A percentile compares a stretch with the other conserved stretches of the same genome.
These are phyloP conservation scores for Fusarium keratoplasticum DNA, from an alignment of 2,329 filamentous ascomycete species.

Conservation along the genomic window DNA sequence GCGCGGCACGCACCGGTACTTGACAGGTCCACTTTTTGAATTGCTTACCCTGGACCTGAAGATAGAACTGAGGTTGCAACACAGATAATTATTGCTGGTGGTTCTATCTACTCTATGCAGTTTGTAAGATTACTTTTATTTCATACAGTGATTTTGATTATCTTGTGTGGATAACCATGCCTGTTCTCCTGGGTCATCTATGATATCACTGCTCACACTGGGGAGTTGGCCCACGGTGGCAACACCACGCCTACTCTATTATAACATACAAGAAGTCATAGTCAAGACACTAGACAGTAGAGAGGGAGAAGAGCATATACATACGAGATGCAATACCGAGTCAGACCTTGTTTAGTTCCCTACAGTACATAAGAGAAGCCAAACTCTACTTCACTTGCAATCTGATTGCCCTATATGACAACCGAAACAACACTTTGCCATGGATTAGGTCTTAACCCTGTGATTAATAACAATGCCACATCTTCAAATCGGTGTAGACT, in stretches of 20 bases:
- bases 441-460: background rate
- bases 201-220: background rate
- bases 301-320: background rate
- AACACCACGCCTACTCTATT: background rate
- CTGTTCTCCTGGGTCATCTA: background rate
- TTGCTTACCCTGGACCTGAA: background rate
- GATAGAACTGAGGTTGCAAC: background rate
- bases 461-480: background rate
- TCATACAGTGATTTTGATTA: background rate
- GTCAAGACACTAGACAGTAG: background rate
- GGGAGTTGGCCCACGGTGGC: background rate
- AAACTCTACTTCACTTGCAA: background rate
- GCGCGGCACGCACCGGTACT: slow-evolving; percentile 17
- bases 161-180: background rate
- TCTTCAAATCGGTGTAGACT: background rate
- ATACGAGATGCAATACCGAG: background rate
- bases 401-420: background rate
- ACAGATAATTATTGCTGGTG: background rate
- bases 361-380: background rate
- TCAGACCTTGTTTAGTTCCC: background rate
- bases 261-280: background rate
- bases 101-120: background rate
- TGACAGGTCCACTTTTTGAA: background rate
- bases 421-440: background rate
- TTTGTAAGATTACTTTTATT: background rate